Percentiles rank a stretch among this genome's conserved stretches.
phyloP scores from a whole-genome alignment of 192 early-diverging fungal species.

The Linnemannia schmuckeri region DNA sequence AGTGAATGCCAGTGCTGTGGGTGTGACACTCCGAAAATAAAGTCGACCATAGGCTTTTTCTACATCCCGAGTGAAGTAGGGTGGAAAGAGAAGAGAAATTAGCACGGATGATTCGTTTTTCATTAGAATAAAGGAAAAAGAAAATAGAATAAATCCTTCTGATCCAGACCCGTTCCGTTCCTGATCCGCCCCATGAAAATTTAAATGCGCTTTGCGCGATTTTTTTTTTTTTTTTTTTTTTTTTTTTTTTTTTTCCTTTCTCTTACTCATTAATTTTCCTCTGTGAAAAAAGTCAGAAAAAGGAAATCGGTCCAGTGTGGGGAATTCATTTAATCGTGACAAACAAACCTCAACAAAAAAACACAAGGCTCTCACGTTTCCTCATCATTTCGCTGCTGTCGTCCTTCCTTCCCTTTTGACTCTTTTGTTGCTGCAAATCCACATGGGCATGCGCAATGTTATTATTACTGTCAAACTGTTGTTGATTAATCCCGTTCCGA shows the following conservation, averaged over 20 bases:
- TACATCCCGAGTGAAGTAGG: neutral
- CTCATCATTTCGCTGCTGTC: neutral
- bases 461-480: neutral
- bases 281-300: neutral
- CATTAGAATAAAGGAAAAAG: neutral
- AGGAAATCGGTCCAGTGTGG: neutral
- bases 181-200: neutral
- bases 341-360: conserved; percentile 2
- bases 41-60: conserved; percentile 91
- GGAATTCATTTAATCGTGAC: conserved; percentile 1
- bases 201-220: conserved; percentile 5
- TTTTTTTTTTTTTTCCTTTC: neutral
- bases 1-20: conserved; percentile 97
- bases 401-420: neutral
- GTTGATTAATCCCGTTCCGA: neutral
- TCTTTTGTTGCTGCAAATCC: neutral
- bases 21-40: conserved; percentile 96
- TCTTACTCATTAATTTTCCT: too few relatives aligned
- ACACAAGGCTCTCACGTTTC: neutral
- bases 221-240: neutral
- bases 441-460: neutral
- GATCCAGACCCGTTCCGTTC: neutral
- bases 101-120: neutral
- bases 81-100: neutral
- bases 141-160: conserved; percentile 36